These are phyloP conservation scores for Euphorbia celastroides DNA, from an alignment of 441 rosid species.

Conservation along the genomic window DNA sequence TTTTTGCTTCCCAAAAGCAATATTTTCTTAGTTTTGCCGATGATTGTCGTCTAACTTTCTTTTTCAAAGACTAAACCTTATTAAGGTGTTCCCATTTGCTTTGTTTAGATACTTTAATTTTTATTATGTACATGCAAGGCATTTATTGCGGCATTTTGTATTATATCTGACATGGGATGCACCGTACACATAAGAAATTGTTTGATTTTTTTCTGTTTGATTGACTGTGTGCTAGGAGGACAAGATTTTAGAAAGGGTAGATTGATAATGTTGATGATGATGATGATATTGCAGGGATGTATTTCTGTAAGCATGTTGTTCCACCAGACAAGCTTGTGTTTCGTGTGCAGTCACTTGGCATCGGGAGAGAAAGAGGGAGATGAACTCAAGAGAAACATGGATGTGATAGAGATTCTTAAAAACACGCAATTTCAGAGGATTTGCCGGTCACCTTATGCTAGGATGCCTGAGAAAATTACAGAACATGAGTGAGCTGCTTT, in stretches of 20 bases:
- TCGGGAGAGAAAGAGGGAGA: slow-evolving; percentile 99
- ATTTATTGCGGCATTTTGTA: no score
- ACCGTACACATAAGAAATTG: no score
- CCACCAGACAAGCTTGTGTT: slow-evolving; percentile 91
- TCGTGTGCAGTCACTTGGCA: slow-evolving; percentile 92
- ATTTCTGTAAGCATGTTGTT: slow-evolving; percentile 80
- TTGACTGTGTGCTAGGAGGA: slow-evolving; percentile 48
- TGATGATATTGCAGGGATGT: slow-evolving; percentile 62
- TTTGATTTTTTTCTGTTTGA: background rate
- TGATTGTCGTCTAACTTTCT: background rate
- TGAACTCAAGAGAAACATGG: slow-evolving; percentile 73
- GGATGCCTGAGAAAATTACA: slow-evolving; percentile 63
- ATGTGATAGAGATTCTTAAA: slow-evolving; percentile 75
- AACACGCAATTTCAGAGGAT: slow-evolving; percentile 66
- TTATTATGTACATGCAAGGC: no score
- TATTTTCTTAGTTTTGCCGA: no score
- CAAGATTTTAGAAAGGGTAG: slow-evolving; percentile 38
- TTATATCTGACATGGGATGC: no score
- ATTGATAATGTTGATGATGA: background rate
- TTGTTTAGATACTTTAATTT: no score
- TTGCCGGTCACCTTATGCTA: slow-evolving; percentile 46
- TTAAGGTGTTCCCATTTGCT: no score
- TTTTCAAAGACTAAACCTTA: background rate
- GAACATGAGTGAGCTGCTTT: slow-evolving; percentile 71
- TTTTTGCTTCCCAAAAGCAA: background rate